phyloP scores from a whole-genome alignment of 768 basidiomycete species.

The Cubamyces lactineus region DNA sequence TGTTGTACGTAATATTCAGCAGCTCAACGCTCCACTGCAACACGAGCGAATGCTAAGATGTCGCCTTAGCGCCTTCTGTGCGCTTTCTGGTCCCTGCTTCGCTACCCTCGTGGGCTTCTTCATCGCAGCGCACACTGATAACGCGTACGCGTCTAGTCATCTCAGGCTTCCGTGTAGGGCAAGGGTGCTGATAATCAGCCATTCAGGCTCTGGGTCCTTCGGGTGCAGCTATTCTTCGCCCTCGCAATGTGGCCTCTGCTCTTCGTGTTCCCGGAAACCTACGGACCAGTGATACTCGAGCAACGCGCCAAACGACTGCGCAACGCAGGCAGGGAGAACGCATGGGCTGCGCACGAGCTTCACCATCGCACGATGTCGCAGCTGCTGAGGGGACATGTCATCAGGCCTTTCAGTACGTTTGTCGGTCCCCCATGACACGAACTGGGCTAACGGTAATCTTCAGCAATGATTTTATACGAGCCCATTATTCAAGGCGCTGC shows the following conservation, averaged over 20 bases:
- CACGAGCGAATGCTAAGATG: not conserved
- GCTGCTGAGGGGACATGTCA: constrained; percentile 20
- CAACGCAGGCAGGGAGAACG: constrained; percentile 17
- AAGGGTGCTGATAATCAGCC: too few species aligned
- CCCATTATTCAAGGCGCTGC: constrained; percentile 29
- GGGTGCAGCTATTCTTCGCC: constrained; percentile 26
- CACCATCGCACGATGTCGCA: constrained; percentile 17
- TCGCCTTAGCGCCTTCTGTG: constrained; percentile 21
- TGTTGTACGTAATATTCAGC: constrained; percentile 9
- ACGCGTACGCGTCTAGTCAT: constrained; percentile 9
- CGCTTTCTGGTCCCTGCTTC: constrained; percentile 26
- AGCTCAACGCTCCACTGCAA: not conserved
- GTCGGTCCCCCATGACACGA: not conserved
- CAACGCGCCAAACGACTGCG: constrained; percentile 23
- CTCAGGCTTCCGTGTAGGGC: too few species aligned
- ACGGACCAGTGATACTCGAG: constrained; percentile 28
- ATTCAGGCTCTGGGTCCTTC: constrained; percentile 28
- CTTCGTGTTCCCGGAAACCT: constrained; percentile 27
- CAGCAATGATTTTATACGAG: constrained; percentile 28
- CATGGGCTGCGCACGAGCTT: constrained; percentile 26
- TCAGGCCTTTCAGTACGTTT: constrained; percentile 25
- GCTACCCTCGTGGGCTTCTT: constrained; percentile 31
- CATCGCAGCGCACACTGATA: constrained; percentile 22
- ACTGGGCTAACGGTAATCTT: not conserved
- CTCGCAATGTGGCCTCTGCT: constrained; percentile 25